phyloP scores from a whole-genome alignment of 768 basidiomycete genomes.

The Leccinum boreale region DNA sequence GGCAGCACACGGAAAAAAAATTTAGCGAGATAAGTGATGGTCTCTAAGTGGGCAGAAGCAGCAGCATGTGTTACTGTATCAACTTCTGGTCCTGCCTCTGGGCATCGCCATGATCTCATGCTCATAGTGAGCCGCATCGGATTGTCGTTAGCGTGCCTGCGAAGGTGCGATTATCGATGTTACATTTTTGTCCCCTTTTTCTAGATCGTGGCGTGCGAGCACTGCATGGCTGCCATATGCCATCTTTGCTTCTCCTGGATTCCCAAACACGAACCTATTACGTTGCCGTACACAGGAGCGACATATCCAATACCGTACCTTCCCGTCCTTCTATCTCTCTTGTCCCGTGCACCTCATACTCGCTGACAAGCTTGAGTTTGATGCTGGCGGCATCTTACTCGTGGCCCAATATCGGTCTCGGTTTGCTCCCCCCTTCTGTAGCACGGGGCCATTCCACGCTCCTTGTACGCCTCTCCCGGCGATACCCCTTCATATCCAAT shows the following conservation, averaged over 20 bases:
- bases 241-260: constrained; percentile 24
- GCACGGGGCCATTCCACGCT: constrained; percentile 9
- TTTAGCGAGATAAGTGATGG: constrained; percentile 27
- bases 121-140: constrained; percentile 4
- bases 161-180: constrained; percentile 14
- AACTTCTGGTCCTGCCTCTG: constrained; percentile 24
- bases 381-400: constrained; percentile 1
- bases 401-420: neutral
- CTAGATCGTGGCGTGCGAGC: constrained; percentile 11
- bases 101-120: constrained; percentile 21
- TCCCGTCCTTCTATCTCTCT: constrained; percentile 13
- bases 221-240: constrained; percentile 16
- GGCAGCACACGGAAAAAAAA: constrained; percentile 14
- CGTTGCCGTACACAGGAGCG: constrained; percentile 20
- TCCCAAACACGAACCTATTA: constrained; percentile 20
- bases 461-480: constrained; percentile 7
- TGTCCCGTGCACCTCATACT: neutral
- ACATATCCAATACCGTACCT: neutral
- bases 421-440: neutral
- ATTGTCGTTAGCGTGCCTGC: constrained; percentile 11
- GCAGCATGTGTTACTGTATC: constrained; percentile 14
- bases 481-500: constrained; percentile 22
- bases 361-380: constrained; percentile 21
- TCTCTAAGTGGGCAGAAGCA: constrained; percentile 30
- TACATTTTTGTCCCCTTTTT: constrained; percentile 12